phyloP scores from a whole-genome alignment of 192 early-diverging fungal genomes.

The Dissophora globulifera region DNA sequence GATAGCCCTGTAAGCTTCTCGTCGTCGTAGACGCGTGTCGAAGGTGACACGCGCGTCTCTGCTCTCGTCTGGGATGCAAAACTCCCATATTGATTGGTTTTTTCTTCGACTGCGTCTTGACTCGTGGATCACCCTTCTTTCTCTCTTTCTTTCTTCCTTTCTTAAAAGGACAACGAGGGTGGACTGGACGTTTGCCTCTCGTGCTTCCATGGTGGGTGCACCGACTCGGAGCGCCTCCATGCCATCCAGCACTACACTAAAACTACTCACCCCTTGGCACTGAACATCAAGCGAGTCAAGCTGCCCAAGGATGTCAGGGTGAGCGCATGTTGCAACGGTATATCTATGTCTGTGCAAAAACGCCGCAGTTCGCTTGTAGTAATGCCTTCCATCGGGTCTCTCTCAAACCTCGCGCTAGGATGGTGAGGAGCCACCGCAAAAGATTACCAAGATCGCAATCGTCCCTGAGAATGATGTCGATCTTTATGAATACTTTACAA shows the following conservation, averaged over 20 bases:
- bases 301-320: slow-evolving; percentile 62
- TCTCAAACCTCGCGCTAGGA: slow-evolving; percentile 40
- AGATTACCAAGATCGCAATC: slow-evolving; percentile 96
- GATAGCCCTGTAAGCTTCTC: slow-evolving; percentile 57
- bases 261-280: slow-evolving; percentile 77
- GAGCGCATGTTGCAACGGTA: no score
- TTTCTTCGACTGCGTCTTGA: neutral
- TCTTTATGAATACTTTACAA: slow-evolving; percentile 78
- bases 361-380: neutral
- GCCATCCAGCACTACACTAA: slow-evolving; percentile 80
- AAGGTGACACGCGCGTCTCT: neutral
- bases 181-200: slow-evolving; percentile 94
- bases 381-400: no score
- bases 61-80: neutral
- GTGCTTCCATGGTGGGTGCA: slow-evolving; percentile 95
- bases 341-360: no score
- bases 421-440: slow-evolving; percentile 75
- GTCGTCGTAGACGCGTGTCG: neutral
- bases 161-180: slow-evolving; percentile 68
- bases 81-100: neutral
- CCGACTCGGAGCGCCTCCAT: slow-evolving; percentile 72
- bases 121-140: neutral
- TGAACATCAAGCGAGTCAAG: slow-evolving; percentile 83
- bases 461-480: slow-evolving; percentile 77
- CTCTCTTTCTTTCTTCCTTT: neutral